Conservation (phyloP, 306 rosid genomes). For the Hippophae tibetana region DNA sequence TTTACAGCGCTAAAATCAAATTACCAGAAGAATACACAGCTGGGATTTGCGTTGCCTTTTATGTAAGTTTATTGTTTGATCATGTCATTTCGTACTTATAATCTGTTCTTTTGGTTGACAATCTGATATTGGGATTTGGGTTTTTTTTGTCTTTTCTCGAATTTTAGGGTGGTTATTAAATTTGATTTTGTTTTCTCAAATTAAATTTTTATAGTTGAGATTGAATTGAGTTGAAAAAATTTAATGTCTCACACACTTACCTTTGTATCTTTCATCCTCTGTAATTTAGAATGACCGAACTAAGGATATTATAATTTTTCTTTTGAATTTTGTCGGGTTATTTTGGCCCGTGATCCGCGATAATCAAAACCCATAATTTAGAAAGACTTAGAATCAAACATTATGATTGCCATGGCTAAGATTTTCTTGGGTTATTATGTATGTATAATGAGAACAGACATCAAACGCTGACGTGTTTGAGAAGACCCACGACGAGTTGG, state of each 20-base stretch:
- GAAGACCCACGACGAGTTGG: slow-evolving; percentile 84
- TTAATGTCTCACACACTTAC: too few species aligned
- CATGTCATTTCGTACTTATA: background rate
- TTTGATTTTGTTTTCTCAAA: too few species aligned
- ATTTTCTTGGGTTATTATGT: slow-evolving; percentile 7
- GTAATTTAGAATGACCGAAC: too few species aligned
- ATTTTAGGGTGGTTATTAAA: too few species aligned
- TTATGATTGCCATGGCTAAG: background rate
- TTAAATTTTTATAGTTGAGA: too few species aligned
- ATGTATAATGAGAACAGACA: slow-evolving; percentile 34
- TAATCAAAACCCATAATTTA: background rate
- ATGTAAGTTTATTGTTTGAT: slow-evolving; percentile 37
- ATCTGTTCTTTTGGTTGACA: background rate
- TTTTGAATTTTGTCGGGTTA: too few species aligned
- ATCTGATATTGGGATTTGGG: background rate
- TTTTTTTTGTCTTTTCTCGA: too few species aligned
- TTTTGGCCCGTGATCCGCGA: background rate
- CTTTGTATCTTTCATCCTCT: too few species aligned
- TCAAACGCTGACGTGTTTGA: slow-evolving; percentile 82
- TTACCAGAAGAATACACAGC: slow-evolving; percentile 84
- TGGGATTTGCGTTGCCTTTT: slow-evolving; percentile 81
- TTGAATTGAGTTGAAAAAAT: too few species aligned
- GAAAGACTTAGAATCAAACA: slow-evolving; percentile 1
- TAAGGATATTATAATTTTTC: too few species aligned
- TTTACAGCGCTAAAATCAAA: slow-evolving; percentile 85